These are phyloP conservation scores for Acer negundo DNA, from an alignment of 345 rosid species.

Conservation along the genomic window DNA sequence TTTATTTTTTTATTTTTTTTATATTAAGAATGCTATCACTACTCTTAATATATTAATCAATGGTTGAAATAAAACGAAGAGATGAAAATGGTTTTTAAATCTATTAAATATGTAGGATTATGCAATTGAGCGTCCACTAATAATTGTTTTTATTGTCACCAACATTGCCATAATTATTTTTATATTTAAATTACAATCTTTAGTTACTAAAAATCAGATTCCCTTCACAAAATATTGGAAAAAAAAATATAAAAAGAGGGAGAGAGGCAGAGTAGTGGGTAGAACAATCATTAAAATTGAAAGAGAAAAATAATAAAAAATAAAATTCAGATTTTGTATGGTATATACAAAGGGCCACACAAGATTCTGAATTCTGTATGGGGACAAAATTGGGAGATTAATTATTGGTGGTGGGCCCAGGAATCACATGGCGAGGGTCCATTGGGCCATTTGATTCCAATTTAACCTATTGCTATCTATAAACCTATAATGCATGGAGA, in stretches of 20 bases:
- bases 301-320: not conserved
- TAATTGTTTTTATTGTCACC: not conserved
- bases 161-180: too few relatives aligned
- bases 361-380: slow-evolving; percentile 3
- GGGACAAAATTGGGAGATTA: not conserved
- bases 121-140: not conserved
- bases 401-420: not conserved
- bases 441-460: slow-evolving; percentile 21
- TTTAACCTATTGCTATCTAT: not conserved
- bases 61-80: too few relatives aligned
- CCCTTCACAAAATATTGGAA: not conserved
- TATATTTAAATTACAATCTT: not conserved
- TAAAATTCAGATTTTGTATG: not conserved
- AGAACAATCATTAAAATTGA: too few relatives aligned
- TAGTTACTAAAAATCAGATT: not conserved
- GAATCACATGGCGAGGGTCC: slow-evolving; percentile 3
- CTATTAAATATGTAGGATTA: not conserved
- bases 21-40: too few relatives aligned
- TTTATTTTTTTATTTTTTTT: too few relatives aligned
- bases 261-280: too few relatives aligned
- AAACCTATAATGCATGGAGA: too few relatives aligned
- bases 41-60: too few relatives aligned
- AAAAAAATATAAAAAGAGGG: too few relatives aligned
- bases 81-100: too few relatives aligned
- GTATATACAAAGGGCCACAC: not conserved